Evolutionary conservation across 2,329 filamentous ascomycete genomes (phyloP).

Genomic region (Cylindrodendrum hubeiense): DNA sequence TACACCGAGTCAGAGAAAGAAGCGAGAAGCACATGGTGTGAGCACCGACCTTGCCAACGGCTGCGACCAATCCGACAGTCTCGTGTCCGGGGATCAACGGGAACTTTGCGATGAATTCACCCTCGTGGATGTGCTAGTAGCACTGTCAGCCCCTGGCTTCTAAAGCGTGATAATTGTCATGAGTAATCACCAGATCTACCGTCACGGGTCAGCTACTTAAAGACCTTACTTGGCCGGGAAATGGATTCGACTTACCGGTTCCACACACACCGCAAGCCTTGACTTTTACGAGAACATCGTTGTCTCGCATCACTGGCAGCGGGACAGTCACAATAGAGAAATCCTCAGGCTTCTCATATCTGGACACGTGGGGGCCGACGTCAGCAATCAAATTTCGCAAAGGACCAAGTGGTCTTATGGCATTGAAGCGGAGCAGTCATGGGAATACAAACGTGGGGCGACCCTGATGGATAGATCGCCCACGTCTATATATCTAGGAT

Average conservation of each 20-base stretch:
- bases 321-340: slow-evolving; percentile 73
- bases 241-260: slow-evolving; percentile 57
- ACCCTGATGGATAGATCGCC: slow-evolving; percentile 38
- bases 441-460: slow-evolving; percentile 11
- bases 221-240: background rate
- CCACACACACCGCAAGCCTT: slow-evolving; percentile 75
- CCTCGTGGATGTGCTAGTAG: slow-evolving; percentile 71
- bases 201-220: slow-evolving; percentile 36
- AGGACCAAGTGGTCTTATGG: slow-evolving; percentile 4
- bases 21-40: background rate
- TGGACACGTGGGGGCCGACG: slow-evolving; percentile 34
- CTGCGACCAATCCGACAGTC: slow-evolving; percentile 74
- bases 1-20: slow-evolving; percentile 10
- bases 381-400: slow-evolving; percentile 18
- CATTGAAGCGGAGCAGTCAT: slow-evolving; percentile 9
- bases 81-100: slow-evolving; percentile 77
- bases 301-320: slow-evolving; percentile 69
- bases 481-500: slow-evolving; percentile 24
- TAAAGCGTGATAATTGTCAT: background rate
- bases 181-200: slow-evolving; percentile 51
- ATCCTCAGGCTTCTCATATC: slow-evolving; percentile 72
- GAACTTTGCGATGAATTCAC: slow-evolving; percentile 74
- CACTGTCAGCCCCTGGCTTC: slow-evolving; percentile 14
- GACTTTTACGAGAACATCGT: slow-evolving; percentile 74
- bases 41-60: slow-evolving; percentile 57